Conservation (phyloP, 352 stramenopile genomes). For the Phytophthora pistaciae region DNA sequence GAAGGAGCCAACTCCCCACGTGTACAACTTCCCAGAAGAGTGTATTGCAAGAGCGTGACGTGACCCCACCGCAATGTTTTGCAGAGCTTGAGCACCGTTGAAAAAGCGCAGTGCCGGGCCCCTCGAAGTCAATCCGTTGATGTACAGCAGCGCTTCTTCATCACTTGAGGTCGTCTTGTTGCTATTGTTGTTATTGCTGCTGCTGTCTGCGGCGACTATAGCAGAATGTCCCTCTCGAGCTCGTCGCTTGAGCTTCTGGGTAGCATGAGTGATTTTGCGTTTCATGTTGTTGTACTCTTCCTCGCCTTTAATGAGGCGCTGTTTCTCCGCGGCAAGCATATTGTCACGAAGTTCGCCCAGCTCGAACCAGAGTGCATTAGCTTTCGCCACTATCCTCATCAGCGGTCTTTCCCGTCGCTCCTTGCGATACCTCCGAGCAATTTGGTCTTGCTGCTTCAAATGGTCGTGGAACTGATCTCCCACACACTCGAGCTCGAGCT, state of each 20-base stretch:
- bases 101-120: slow-evolving; percentile 53
- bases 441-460: slow-evolving; percentile 76
- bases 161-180: neutral
- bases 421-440: slow-evolving; percentile 56
- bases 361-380: slow-evolving; percentile 60
- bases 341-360: slow-evolving; percentile 51
- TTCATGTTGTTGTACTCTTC: slow-evolving; percentile 74
- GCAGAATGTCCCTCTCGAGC: slow-evolving; percentile 52
- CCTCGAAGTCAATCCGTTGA: slow-evolving; percentile 66
- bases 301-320: slow-evolving; percentile 47
- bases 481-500: slow-evolving; percentile 77
- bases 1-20: slow-evolving; percentile 80
- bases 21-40: slow-evolving; percentile 68
- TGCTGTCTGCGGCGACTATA: slow-evolving; percentile 9
- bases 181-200: slow-evolving; percentile 4
- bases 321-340: slow-evolving; percentile 48
- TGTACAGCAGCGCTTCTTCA: slow-evolving; percentile 33
- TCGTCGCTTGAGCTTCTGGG: slow-evolving; percentile 68
- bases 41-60: slow-evolving; percentile 75
- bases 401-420: slow-evolving; percentile 56
- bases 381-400: slow-evolving; percentile 41
- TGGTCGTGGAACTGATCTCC: slow-evolving; percentile 66
- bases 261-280: slow-evolving; percentile 53
- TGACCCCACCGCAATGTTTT: slow-evolving; percentile 70
- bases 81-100: slow-evolving; percentile 60